Evolutionary conservation across 2,329 filamentous ascomycete genomes (phyloP), one percentile per base, ranked within the genome.

Genomic region (Scopulariopsis brevicaulis): DNA sequence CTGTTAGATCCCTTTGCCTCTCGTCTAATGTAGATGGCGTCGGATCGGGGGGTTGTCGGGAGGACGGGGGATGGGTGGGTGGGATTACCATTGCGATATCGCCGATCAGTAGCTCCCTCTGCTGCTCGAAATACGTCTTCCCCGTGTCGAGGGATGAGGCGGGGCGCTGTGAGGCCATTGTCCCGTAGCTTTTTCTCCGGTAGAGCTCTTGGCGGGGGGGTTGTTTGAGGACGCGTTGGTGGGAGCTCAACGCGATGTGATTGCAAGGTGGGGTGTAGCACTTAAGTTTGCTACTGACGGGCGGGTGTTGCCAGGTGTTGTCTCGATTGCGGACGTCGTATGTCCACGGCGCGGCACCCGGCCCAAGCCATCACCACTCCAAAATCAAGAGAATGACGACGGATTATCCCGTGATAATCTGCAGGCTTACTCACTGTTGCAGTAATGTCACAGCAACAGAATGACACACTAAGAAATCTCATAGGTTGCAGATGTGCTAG

Each of bases 41-140:
- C 18, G 6, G n/a, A 32, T 4, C 15, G 25, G 28, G 22, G 24
- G 18, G 54, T 20, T 25, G 10, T 22, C 14, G 46, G 46, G 46
- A 12, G 46, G 46, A 15, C 3, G 22, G 22, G 46, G 46, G 46
- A 8, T 4, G 46, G n/a, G 18, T n/a, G 25, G 14, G 51, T 35
- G 50, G 40, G 22, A 59, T 56, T 4, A 89, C 87, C 74, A 85
- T 78, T 60, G 85, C 86, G 64, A 92, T 89, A 63, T 92, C 88
- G 53, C 79, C 77, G 4, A 92, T 77, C 34, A 92, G 76, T 7
- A 83, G 75, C 65, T 86, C 86, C 60, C 89, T 82, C 73, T 93
- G 88, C 67, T 86, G 81, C 67, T 91, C 87, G 65, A 91, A 93
- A 64, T 87, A 89, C 0, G 84, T 75, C 70, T 82, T 83, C 59